Conservation (phyloP, 768 basidiomycete species). For the Hygrophorus russula region DNA sequence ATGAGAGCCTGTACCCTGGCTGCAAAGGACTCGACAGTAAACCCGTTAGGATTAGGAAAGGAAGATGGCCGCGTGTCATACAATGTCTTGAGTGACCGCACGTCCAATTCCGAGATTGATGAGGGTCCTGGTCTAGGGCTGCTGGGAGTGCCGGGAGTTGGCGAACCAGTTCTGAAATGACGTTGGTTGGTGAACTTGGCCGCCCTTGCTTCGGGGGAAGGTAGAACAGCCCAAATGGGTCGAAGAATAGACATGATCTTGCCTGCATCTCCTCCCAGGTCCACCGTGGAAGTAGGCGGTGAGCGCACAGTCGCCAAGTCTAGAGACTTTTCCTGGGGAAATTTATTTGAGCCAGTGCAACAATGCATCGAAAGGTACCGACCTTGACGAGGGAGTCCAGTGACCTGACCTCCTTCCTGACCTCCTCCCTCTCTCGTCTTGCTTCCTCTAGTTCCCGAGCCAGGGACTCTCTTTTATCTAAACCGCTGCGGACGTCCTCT, state of each 20-base stretch:
- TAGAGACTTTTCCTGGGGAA: constrained; percentile 5
- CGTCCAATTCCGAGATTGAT: constrained; percentile 77
- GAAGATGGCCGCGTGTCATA: constrained; percentile 38
- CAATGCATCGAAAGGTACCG: not conserved
- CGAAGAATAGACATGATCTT: constrained; percentile 52
- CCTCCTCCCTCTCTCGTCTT: constrained; percentile 39
- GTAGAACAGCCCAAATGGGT: constrained; percentile 73
- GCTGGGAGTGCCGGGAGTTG: constrained; percentile 27
- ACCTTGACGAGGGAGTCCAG: constrained; percentile 31
- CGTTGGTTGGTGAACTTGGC: constrained; percentile 42
- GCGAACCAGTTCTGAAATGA: constrained; percentile 38
- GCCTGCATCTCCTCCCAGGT: constrained; percentile 31
- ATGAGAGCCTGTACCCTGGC: constrained; percentile 71
- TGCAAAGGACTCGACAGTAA: constrained; percentile 64
- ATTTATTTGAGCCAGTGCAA: not conserved
- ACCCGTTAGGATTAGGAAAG: constrained; percentile 7
- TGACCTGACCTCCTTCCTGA: constrained; percentile 26
- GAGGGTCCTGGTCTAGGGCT: constrained; percentile 16
- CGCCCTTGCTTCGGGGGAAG: constrained; percentile 75
- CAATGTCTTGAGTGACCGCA: constrained; percentile 74
- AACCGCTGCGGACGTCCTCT: constrained; percentile 33
- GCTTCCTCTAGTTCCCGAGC: constrained; percentile 43
- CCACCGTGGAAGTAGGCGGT: constrained; percentile 14
- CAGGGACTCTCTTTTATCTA: constrained; percentile 36
- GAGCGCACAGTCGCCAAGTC: constrained; percentile 3